Base-by-base conservation (phyloP, 306 rosid species). In the Quercus bicolor region DNA sequence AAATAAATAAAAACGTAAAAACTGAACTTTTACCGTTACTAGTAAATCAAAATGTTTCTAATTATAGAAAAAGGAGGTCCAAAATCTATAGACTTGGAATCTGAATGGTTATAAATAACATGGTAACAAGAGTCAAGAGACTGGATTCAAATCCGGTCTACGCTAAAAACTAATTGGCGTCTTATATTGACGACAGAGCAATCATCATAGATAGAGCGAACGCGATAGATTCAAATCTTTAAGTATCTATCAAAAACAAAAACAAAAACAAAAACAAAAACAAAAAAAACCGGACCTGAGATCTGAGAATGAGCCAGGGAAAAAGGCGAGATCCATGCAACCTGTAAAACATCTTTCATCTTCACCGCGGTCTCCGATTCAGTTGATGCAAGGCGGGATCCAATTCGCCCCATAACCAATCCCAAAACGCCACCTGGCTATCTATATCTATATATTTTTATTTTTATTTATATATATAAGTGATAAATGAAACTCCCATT, bases 371-470 rank as follows among this genome's bases (percentile, higher is more conserved):
- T 87, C 88, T 92, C 97, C 83, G 97, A 92, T 92, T 92, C 97
- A 92, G 97, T 92, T 92, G 97, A 92, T 90, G 97, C 97, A 92
- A 92, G 94, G 97, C 97, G 97, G 97, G 97, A 92, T 71, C 97
- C 79, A 82, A 83, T 85, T 83, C 85, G 75, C 76, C 5, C 73
- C 23, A 16, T 14, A 28, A 29, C 81, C 52, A 66, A 19, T 72
- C 78, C 60, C 74, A 69, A 0, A 34, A 55, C 66, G 64, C 85
- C 81, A 71, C 2, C 52, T 24, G 21, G 73, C 56, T 26, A 64
- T 34, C 40, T 6, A 34, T 34, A 34, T 37, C 2, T 37, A 37
- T 0, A 37, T 7, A 37, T 37, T 3, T 43, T 45, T 33, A 5
- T 11, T 2, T 2, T 12, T 12, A 11, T 10, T n/a, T n/a, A n/a